A percentile compares a stretch with the other conserved stretches of the same genome.
Conservation (phyloP, 257 asterid species). For the Haberlea rhodopensis region DNA sequence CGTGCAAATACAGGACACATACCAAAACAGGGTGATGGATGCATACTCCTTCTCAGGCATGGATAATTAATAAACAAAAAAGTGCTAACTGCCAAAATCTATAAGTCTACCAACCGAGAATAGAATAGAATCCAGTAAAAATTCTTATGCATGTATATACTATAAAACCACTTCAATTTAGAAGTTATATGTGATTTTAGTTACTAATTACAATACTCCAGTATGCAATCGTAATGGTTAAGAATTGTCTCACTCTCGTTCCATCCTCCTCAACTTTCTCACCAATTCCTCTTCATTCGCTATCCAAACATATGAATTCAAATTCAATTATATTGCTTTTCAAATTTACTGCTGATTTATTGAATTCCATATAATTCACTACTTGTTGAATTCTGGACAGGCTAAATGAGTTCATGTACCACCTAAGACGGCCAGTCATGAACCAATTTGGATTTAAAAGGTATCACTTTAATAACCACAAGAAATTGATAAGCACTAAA, state of each 20-base stretch:
- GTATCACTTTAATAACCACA: too few species aligned
- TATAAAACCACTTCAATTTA: not conserved
- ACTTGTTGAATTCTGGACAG: not conserved
- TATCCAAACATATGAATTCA: not conserved
- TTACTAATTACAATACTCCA: not conserved
- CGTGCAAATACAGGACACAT: not conserved
- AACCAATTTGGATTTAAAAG: too few species aligned
- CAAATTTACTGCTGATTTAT: not conserved
- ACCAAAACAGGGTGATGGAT: not conserved
- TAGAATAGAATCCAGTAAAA: not conserved
- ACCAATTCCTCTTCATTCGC: not conserved
- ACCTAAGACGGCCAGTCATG: not conserved
- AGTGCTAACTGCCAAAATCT: not conserved
- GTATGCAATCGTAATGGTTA: not conserved
- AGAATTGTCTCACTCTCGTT: not conserved
- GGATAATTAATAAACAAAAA: too few species aligned
- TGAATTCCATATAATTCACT: not conserved
- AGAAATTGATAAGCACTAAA: too few species aligned
- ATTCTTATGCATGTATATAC: too few species aligned
- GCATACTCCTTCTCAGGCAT: not conserved
- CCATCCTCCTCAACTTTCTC: not conserved
- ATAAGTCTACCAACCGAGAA: not conserved
- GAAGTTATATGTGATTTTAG: not conserved
- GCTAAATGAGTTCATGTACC: not conserved
- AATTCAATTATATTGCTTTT: not conserved